Evolutionary conservation across 129 eudicot species (phyloP), one percentile per base, ranked within the genome.

Genomic region (Smallanthus sonchifolius): DNA sequence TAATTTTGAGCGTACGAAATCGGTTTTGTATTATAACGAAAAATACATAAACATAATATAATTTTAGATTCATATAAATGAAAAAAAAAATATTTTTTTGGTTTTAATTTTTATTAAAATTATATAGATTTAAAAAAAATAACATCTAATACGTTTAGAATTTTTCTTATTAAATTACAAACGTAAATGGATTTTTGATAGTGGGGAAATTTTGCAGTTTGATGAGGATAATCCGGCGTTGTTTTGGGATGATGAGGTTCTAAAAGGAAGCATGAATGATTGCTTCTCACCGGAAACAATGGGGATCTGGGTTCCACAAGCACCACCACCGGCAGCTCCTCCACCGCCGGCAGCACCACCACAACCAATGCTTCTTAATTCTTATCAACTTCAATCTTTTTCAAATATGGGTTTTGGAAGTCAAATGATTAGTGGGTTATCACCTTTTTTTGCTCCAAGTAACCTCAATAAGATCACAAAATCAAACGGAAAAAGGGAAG

Each of bases 271-370:
- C 69, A 74, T 75, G 39, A 36, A 67, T 43, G 55, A 64, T 54
- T 66, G 62, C 60, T 52, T 84, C 37, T 55, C 87, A 4, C 10
- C 89, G 20, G 82, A 81, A 62, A 84, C 72, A 65, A 78, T 51
- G 73, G 90, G 86, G 45, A n/a, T 83, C 52, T 85, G 91, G 91
- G 96, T 86, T 36, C 97, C 97, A 67, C 96, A 86, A 79, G 87
- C 87, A 32, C 84, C 92, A 45, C 81, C 78, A 17, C 73, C 83
- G 16, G 72, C 65, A 10, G 62, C 76, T 39, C 67, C 79, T 17
- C 70, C 57, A 0, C 45, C 28, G 20, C 54, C 28, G 10, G 87
- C 87, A 32, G 83, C 92, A 45, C 81, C 78, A 15, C 70, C 35
- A 38, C 71, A 16, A 28, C 67, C 67, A 40, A 37, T 34, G 55